Conservation (phyloP, 768 basidiomycete species). For the Leccinum disarticulatum region DNA sequence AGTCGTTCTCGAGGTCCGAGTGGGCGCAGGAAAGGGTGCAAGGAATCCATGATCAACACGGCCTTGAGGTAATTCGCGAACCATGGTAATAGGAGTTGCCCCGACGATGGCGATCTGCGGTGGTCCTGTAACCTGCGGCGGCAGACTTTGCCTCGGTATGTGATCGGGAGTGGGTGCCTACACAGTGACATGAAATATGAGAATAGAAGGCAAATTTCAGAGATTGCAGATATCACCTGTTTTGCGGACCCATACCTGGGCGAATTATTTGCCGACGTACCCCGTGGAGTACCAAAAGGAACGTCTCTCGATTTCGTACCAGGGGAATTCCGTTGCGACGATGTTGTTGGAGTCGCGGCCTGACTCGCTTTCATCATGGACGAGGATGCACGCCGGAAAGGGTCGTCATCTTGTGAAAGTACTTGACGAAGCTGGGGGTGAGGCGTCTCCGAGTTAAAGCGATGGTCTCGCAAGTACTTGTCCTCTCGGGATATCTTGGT, state of each 20-base stretch:
- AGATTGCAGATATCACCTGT: conserved; percentile 22
- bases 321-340: conserved; percentile 29
- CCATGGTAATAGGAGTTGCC: conserved; percentile 25
- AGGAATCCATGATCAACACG: conserved; percentile 26
- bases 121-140: conserved; percentile 13
- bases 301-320: conserved; percentile 17
- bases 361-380: conserved; percentile 31
- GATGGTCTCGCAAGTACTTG: conserved; percentile 28
- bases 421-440: conserved; percentile 33
- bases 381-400: conserved; percentile 25
- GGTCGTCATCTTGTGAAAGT: conserved; percentile 30
- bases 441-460: conserved; percentile 18
- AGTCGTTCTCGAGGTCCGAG: conserved; percentile 23
- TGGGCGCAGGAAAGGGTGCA: conserved; percentile 29
- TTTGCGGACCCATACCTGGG: conserved; percentile 23
- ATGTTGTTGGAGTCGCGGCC: conserved; percentile 18
- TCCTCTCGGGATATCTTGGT: conserved; percentile 27
- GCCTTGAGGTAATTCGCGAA: conserved; percentile 24
- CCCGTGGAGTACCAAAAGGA: conserved; percentile 22
- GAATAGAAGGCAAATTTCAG: conserved; percentile 1
- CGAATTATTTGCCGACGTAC: conserved; percentile 21
- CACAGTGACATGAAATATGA: conserved; percentile 5
- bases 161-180: conserved; percentile 27
- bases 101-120: conserved; percentile 34
- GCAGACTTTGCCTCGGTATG: conserved; percentile 9